Conservation (phyloP, 345 rosid species). For the Sonneratia caseolaris region DNA sequence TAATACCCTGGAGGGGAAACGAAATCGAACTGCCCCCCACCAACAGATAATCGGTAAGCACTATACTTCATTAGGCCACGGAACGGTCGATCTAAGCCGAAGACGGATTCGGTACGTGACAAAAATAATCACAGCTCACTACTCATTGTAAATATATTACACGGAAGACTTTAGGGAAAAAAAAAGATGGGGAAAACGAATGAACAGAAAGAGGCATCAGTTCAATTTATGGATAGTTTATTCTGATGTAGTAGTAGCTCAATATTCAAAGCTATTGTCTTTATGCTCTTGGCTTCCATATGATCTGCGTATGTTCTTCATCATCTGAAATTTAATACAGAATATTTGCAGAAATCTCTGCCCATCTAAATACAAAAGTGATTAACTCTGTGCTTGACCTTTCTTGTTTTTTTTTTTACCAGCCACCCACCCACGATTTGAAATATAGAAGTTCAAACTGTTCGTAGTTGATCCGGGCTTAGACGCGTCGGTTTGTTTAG, state of each 20-base stretch:
- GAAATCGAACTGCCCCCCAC: background rate
- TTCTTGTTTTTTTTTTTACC: too few relatives aligned
- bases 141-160: background rate
- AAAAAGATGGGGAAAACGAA: too few relatives aligned
- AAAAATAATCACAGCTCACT: background rate
- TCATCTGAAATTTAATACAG: conserved; percentile 1
- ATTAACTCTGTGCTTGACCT: background rate
- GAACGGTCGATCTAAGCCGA: background rate
- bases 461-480: too few relatives aligned
- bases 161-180: background rate
- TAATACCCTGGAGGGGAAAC: too few relatives aligned
- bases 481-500: too few relatives aligned
- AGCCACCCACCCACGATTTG: too few relatives aligned
- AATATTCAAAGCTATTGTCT: conserved; percentile 13
- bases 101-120: background rate
- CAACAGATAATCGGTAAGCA: too few relatives aligned
- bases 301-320: conserved; percentile 21
- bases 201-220: background rate
- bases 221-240: background rate
- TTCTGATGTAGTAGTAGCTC: background rate
- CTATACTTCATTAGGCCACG: background rate
- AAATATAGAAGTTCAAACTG: too few relatives aligned
- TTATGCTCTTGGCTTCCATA: conserved; percentile 26
- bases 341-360: background rate
- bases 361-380: background rate